Evolutionary conservation across 73 alveolate genomes (phyloP).

Genomic region (Tetrahymena thermophila): DNA sequence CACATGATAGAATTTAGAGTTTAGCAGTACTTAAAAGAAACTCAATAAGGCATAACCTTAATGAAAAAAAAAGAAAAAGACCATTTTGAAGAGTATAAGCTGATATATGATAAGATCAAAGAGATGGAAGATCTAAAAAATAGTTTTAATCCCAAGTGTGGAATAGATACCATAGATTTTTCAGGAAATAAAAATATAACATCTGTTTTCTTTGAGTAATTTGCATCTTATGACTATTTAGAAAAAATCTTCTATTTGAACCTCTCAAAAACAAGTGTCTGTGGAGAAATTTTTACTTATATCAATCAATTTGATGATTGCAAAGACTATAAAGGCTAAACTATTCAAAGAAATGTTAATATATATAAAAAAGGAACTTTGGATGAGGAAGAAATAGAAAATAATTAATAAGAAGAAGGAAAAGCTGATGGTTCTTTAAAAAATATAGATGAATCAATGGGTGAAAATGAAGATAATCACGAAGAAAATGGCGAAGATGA

Average conservation of each 20-base stretch:
- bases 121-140: not conserved
- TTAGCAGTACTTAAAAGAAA: not conserved
- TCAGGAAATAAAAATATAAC: not conserved
- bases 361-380: not conserved
- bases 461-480: not conserved
- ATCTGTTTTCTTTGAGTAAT: not conserved
- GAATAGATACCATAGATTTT: not conserved
- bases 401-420: not conserved
- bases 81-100: not conserved
- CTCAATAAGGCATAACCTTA: not conserved
- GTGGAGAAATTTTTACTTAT: not conserved
- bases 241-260: not conserved
- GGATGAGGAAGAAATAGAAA: not conserved
- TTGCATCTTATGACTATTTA: not conserved
- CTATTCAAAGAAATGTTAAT: not conserved
- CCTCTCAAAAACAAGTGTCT: not conserved
- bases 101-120: not conserved
- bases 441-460: not conserved
- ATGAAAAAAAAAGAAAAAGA: not conserved
- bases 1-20: not conserved
- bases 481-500: not conserved
- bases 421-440: not conserved
- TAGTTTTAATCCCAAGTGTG: not conserved
- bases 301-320: not conserved
- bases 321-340: not conserved